phyloP scores from a whole-genome alignment of 2,329 filamentous ascomycete species.

The Coniochaeta sp. region DNA sequence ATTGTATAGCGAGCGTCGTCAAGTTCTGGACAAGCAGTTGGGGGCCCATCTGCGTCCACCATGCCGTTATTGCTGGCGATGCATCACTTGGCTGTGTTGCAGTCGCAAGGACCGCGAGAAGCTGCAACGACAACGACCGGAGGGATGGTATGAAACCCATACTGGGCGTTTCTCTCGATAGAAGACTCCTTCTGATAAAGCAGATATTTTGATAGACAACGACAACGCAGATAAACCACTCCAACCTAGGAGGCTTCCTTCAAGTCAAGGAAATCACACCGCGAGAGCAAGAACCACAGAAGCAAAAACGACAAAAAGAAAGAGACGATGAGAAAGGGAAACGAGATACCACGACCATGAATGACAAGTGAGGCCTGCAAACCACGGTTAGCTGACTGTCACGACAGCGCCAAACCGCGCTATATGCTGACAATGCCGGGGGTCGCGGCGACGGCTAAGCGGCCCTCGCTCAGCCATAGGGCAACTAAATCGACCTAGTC shows the following conservation, averaged over 20 bases:
- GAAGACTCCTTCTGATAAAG: not conserved
- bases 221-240: not conserved
- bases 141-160: not conserved
- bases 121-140: not conserved
- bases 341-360: not conserved
- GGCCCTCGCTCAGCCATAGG: not conserved
- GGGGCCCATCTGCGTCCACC: constrained; percentile 24
- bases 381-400: not conserved
- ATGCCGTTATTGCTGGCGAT: constrained; percentile 21
- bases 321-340: not conserved
- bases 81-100: constrained; percentile 3
- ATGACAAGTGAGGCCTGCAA: not conserved
- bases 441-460: not conserved
- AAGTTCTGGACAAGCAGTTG: constrained; percentile 27
- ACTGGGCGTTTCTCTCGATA: not conserved
- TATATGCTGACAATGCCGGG: not conserved
- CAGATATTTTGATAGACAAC: not conserved
- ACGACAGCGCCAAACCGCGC: not conserved
- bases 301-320: not conserved
- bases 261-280: not conserved
- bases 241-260: not conserved
- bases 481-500: not conserved
- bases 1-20: constrained; percentile 23
- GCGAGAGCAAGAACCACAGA: not conserved
- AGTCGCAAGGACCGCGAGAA: constrained; percentile 7